These are phyloP conservation scores for Zalaria sp. DNA, from an alignment of 2,329 filamentous ascomycete species.

Conservation along the genomic window DNA sequence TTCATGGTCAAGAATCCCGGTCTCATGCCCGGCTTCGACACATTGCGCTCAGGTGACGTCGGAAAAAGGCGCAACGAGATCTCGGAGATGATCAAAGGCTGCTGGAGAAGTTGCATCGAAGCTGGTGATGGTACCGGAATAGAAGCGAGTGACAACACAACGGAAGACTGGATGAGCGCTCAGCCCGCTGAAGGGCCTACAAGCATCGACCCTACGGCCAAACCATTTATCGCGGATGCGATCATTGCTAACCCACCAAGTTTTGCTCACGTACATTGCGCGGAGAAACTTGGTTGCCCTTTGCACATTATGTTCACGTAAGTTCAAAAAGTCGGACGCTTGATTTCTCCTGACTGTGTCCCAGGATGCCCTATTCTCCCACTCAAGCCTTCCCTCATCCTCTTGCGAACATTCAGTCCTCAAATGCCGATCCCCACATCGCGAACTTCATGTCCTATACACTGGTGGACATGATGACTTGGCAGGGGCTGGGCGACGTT, in stretches of 20 bases:
- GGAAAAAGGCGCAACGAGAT: constrained; percentile 61
- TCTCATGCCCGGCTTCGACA: constrained; percentile 69
- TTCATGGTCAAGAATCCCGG: constrained; percentile 89
- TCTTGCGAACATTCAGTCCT: constrained; percentile 64
- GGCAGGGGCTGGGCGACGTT: constrained; percentile 81
- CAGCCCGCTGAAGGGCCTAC: constrained; percentile 8
- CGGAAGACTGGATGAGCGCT: constrained; percentile 19
- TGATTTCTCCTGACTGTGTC: too few relatives aligned
- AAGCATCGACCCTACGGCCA: constrained; percentile 8
- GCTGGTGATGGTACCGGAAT: constrained; percentile 49
- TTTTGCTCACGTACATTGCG: constrained; percentile 62
- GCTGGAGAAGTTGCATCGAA: constrained; percentile 77
- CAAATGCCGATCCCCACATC: constrained; percentile 60
- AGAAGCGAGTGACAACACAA: constrained; percentile 16
- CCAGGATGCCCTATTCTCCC: constrained; percentile 69
- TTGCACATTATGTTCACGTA: constrained; percentile 76
- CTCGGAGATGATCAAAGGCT: constrained; percentile 66
- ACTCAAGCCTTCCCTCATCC: constrained; percentile 79
- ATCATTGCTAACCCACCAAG: constrained; percentile 70
- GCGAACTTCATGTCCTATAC: constrained; percentile 76
- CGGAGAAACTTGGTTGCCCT: constrained; percentile 61
- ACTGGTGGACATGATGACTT: constrained; percentile 80
- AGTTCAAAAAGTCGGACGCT: neutral
- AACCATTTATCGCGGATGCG: constrained; percentile 69
- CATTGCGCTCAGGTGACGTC: constrained; percentile 63